Evolutionary conservation across 768 basidiomycete genomes (phyloP).

Genomic region (Lactifluus subvellereus): DNA sequence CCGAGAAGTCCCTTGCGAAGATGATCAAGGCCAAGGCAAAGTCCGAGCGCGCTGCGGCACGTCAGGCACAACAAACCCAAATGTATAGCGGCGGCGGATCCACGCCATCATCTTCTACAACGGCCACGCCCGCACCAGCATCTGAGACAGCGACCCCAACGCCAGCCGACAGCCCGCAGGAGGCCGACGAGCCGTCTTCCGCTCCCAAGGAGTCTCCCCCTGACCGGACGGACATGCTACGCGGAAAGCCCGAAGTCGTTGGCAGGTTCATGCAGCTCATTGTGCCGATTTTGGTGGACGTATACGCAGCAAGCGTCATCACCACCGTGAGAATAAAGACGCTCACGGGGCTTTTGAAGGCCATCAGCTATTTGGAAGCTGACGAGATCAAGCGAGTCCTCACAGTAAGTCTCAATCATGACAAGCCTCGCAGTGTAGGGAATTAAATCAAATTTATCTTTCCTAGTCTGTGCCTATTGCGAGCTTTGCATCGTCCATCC

Average conservation of each 20-base stretch:
- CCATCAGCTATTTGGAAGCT: conserved; percentile 80
- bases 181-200: conserved; percentile 16
- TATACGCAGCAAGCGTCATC: conserved; percentile 97
- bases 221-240: conserved; percentile 70
- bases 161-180: conserved; percentile 28
- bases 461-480: conserved; percentile 86
- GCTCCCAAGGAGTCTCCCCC: conserved; percentile 33
- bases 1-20: conserved; percentile 74
- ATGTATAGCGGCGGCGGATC: conserved; percentile 8
- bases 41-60: conserved; percentile 68
- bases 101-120: conserved; percentile 18
- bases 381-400: conserved; percentile 73
- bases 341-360: conserved; percentile 81
- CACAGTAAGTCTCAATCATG: conserved; percentile 46
- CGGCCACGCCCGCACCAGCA: conserved; percentile 27
- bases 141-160: conserved; percentile 34
- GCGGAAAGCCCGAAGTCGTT: conserved; percentile 69
- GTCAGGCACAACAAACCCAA: conserved; percentile 37
- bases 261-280: conserved; percentile 82
- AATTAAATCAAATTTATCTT: conserved; percentile 10
- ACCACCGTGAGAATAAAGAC: conserved; percentile 85
- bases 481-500: conserved; percentile 88
- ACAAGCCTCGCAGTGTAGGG: neutral
- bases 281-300: conserved; percentile 92
- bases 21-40: conserved; percentile 81